These are phyloP conservation scores for Gardenia jasminoides DNA, from an alignment of 257 asterid species.

Conservation along the genomic window DNA sequence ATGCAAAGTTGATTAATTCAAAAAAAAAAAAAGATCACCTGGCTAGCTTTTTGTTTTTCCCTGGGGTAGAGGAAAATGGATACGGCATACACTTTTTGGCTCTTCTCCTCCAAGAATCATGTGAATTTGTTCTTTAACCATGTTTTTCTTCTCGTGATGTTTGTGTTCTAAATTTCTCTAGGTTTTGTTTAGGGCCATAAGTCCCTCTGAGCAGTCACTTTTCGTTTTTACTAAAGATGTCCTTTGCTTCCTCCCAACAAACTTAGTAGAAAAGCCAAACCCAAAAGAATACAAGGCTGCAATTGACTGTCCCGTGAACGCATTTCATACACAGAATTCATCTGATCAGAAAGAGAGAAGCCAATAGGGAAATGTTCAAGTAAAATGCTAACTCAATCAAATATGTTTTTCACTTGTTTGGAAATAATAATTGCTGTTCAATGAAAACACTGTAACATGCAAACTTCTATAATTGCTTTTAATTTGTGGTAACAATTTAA, in stretches of 20 bases:
- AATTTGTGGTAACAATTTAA: background rate
- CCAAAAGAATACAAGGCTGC: constrained; percentile 26
- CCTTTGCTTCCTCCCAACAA: background rate
- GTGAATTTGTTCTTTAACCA: constrained; percentile 38
- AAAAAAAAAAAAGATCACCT: background rate
- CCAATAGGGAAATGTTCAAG: background rate
- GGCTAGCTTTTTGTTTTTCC: background rate
- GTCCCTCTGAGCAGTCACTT: background rate
- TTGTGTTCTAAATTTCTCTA: constrained; percentile 14
- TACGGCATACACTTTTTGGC: constrained; percentile 19
- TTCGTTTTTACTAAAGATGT: background rate
- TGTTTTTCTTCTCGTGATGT: constrained; percentile 50
- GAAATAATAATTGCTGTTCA: background rate
- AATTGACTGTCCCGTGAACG: constrained; percentile 41
- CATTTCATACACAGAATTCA: constrained; percentile 9
- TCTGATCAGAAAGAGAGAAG: background rate
- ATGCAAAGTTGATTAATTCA: background rate
- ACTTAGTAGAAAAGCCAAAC: background rate
- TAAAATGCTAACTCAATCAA: background rate
- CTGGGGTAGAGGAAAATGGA: background rate
- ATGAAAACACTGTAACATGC: background rate
- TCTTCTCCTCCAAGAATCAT: constrained; percentile 38
- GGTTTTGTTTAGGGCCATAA: background rate
- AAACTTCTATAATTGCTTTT: no score
- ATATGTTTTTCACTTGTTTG: background rate